These are phyloP conservation scores for Plasmodium gallinaceum DNA, from an alignment of 169 alveolate genomes.

Conservation along the genomic window DNA sequence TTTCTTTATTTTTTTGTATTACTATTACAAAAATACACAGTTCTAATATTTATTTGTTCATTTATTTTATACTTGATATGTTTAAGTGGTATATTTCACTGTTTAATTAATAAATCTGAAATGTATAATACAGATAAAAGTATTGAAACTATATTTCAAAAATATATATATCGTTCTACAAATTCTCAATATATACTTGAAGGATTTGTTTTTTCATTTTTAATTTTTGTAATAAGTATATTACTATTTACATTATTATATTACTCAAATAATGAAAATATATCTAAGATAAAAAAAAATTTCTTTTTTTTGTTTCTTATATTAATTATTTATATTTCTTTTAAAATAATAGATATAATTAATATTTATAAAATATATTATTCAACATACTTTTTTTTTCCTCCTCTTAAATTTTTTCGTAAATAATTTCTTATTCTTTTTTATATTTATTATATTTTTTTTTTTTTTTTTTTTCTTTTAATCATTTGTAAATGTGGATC, in stretches of 20 bases:
- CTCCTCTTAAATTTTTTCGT: slow-evolving; percentile 44
- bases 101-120: slow-evolving; percentile 44
- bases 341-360: slow-evolving; percentile 30
- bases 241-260: slow-evolving; percentile 9
- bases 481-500: not conserved
- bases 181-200: slow-evolving; percentile 59
- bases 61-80: slow-evolving; percentile 22
- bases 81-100: slow-evolving; percentile 54
- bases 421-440: slow-evolving; percentile 20
- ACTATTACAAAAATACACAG: slow-evolving; percentile 11
- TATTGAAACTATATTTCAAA: slow-evolving; percentile 29
- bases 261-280: not conserved
- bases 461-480: not conserved
- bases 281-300: not conserved
- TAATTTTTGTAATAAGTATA: slow-evolving; percentile 27
- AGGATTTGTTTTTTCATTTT: slow-evolving; percentile 46
- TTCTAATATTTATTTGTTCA: slow-evolving; percentile 35
- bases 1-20: slow-evolving; percentile 17
- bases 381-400: slow-evolving; percentile 47
- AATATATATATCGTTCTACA: slow-evolving; percentile 50
- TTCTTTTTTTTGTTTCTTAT: slow-evolving; percentile 13
- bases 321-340: slow-evolving; percentile 10
- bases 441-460: no score
- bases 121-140: slow-evolving; percentile 15
- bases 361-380: slow-evolving; percentile 31